These are phyloP conservation scores for Aaosphaeria arxii DNA, from an alignment of 2,329 filamentous ascomycete species.

Conservation along the genomic window DNA sequence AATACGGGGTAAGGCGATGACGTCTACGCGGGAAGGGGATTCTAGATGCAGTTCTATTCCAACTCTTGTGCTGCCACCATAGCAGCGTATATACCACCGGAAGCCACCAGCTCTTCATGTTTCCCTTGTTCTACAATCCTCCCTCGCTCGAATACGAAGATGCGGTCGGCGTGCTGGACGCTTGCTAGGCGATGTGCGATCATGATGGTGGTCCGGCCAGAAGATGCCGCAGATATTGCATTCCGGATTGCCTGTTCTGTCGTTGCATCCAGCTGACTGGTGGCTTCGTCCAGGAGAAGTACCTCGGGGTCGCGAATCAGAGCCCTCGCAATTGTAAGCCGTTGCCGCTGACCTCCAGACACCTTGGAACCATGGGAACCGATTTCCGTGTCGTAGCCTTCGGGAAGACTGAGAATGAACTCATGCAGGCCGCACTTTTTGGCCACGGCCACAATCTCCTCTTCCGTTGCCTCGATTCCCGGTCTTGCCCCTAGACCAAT, in stretches of 20 bases:
- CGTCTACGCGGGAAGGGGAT: no score
- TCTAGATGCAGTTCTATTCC: slow-evolving; percentile 11
- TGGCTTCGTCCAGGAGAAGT: slow-evolving; percentile 47
- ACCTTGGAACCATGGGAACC: slow-evolving; percentile 43
- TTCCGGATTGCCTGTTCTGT: slow-evolving; percentile 43
- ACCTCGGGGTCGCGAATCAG: slow-evolving; percentile 46
- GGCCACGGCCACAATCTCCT: slow-evolving; percentile 34
- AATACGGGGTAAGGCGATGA: no score
- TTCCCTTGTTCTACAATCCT: slow-evolving; percentile 60
- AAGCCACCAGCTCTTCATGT: slow-evolving; percentile 55
- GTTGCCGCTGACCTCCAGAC: slow-evolving; percentile 46
- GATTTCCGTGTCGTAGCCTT: slow-evolving; percentile 47
- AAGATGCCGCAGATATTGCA: slow-evolving; percentile 40
- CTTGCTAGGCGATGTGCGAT: slow-evolving; percentile 77
- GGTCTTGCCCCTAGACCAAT: slow-evolving; percentile 39
- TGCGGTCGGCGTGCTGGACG: slow-evolving; percentile 75
- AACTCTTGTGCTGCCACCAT: slow-evolving; percentile 38
- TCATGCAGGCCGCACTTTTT: slow-evolving; percentile 45
- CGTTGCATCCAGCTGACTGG: slow-evolving; percentile 46
- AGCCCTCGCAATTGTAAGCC: slow-evolving; percentile 46
- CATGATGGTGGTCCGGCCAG: slow-evolving; percentile 62
- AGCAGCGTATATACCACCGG: slow-evolving; percentile 32
- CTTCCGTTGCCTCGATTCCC: slow-evolving; percentile 16
- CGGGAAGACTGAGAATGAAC: slow-evolving; percentile 46
- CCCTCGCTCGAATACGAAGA: slow-evolving; percentile 72